A percentile compares a stretch with the other conserved stretches of the same genome.
These are phyloP conservation scores for Penicillium canariense DNA, from an alignment of 495 filamentous ascomycete species.

Conservation along the genomic window DNA sequence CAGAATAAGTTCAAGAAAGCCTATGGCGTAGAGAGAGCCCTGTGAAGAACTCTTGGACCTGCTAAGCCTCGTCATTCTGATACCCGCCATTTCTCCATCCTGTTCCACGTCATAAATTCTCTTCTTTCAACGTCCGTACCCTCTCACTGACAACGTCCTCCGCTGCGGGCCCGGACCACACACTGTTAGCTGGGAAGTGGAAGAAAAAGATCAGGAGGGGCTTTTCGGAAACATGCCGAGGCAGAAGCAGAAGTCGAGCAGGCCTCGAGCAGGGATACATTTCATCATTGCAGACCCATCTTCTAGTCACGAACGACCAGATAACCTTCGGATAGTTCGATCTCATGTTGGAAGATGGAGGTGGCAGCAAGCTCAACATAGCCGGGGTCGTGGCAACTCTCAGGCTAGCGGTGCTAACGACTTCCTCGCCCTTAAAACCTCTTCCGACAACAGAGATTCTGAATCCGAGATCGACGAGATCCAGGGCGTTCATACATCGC, in stretches of 20 bases:
- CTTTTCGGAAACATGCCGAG: background rate
- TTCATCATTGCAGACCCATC: slow-evolving; percentile 8
- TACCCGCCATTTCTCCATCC: too few relatives aligned
- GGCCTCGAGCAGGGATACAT: background rate
- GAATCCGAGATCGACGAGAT: background rate
- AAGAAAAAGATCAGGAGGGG: background rate
- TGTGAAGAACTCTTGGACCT: too few relatives aligned
- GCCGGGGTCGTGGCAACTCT: background rate
- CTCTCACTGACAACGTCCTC: too few relatives aligned
- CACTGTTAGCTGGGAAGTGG: too few relatives aligned
- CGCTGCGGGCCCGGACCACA: too few relatives aligned
- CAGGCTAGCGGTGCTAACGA: background rate
- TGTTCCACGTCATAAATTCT: too few relatives aligned
- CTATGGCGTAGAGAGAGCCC: too few relatives aligned
- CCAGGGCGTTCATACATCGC: background rate
- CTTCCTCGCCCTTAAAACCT: background rate
- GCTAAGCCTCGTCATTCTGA: too few relatives aligned
- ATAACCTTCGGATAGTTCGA: slow-evolving; percentile 6
- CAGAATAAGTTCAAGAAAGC: too few relatives aligned
- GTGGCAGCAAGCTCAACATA: slow-evolving; percentile 1
- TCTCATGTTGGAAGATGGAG: slow-evolving; percentile 7
- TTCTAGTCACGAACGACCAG: background rate
- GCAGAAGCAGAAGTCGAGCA: background rate
- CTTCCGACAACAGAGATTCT: background rate
- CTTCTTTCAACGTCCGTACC: too few relatives aligned